Percentiles rank a stretch among this genome's conserved stretches.
phyloP scores from a whole-genome alignment of 2,329 filamentous ascomycete genomes.

The Nothophaeocryptopus gaeumannii region DNA sequence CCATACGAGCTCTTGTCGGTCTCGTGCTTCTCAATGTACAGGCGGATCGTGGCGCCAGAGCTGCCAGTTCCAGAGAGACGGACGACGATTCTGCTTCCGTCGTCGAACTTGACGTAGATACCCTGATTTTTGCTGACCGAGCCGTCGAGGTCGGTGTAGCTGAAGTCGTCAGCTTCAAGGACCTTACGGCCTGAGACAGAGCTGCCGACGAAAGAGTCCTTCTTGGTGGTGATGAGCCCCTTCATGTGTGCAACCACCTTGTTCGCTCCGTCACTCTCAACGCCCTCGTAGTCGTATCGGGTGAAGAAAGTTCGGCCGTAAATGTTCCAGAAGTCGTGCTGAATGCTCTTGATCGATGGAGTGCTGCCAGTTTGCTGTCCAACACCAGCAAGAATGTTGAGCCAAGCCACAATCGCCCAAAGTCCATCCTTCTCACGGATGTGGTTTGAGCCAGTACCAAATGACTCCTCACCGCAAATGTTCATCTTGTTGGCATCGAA shows the following conservation, averaged over 20 bases:
- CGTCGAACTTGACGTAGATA: slow-evolving; percentile 89
- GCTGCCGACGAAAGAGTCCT: slow-evolving; percentile 76
- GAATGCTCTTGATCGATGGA: slow-evolving; percentile 92
- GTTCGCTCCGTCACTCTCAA: slow-evolving; percentile 84
- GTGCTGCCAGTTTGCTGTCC: slow-evolving; percentile 77
- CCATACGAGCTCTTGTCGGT: slow-evolving; percentile 73
- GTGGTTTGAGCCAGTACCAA: slow-evolving; percentile 97
- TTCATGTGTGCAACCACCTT: slow-evolving; percentile 82
- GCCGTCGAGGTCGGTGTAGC: slow-evolving; percentile 97
- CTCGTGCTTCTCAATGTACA: slow-evolving; percentile 97
- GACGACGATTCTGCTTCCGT: slow-evolving; percentile 91
- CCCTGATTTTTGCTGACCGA: slow-evolving; percentile 95
- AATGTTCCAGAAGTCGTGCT: slow-evolving; percentile 92
- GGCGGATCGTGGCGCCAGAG: slow-evolving; percentile 89
- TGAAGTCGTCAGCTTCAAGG: slow-evolving; percentile 88
- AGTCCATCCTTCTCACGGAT: slow-evolving; percentile 98
- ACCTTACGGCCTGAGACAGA: slow-evolving; percentile 80
- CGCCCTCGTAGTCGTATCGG: slow-evolving; percentile 95
- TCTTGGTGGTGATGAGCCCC: slow-evolving; percentile 68
- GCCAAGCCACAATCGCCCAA: slow-evolving; percentile 95
- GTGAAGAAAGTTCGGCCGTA: slow-evolving; percentile 99
- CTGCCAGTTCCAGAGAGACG: slow-evolving; percentile 92
- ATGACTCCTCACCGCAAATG: slow-evolving; percentile 97
- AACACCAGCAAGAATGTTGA: slow-evolving; percentile 96
- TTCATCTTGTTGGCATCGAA: slow-evolving; percentile 95